Percentiles rank a stretch among this genome's conserved stretches.
Conservation (phyloP, 768 basidiomycete species). For the Hirschioporus abietinus region DNA sequence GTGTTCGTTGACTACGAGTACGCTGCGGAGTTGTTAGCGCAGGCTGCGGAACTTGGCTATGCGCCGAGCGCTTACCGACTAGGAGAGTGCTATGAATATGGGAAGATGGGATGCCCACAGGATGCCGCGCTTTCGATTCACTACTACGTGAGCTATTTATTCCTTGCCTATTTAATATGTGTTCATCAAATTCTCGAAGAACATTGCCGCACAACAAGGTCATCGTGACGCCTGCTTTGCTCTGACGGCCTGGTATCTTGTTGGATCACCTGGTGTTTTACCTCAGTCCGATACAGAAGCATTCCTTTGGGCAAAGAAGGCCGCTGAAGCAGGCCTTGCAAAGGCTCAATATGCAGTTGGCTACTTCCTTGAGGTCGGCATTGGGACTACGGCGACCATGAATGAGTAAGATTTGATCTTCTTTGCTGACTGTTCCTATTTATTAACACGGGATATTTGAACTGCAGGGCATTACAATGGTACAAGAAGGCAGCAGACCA, state of each 20-base stretch:
- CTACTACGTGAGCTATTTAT: conserved; percentile 79
- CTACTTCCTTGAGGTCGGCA: conserved; percentile 95
- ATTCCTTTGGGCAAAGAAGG: conserved; percentile 94
- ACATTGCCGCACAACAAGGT: conserved; percentile 96
- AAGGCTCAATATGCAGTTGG: conserved; percentile 99
- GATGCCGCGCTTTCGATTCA: conserved; percentile 97
- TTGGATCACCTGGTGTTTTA: conserved; percentile 94
- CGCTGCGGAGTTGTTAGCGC: conserved; percentile 87
- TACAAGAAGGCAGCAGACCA: conserved; percentile 89
- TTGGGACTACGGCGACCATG: conserved; percentile 65
- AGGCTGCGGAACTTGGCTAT: conserved; percentile 93
- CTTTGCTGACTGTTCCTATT: neutral
- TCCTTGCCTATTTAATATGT: neutral
- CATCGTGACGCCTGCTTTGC: conserved; percentile 98
- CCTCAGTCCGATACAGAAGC: conserved; percentile 99
- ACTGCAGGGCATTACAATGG: conserved; percentile 60
- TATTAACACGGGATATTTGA: conserved; percentile 5
- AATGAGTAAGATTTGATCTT: conserved; percentile 48
- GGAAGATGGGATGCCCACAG: conserved; percentile 96
- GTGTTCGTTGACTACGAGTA: conserved; percentile 97
- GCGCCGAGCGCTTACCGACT: conserved; percentile 93
- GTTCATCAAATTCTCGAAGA: conserved; percentile 41
- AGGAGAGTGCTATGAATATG: conserved; percentile 99
- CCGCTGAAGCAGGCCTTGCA: conserved; percentile 83
- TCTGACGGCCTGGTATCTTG: conserved; percentile 97